phyloP scores from a whole-genome alignment of 371 early-diverging fungal species.

The Cokeromyces recurvatus region DNA sequence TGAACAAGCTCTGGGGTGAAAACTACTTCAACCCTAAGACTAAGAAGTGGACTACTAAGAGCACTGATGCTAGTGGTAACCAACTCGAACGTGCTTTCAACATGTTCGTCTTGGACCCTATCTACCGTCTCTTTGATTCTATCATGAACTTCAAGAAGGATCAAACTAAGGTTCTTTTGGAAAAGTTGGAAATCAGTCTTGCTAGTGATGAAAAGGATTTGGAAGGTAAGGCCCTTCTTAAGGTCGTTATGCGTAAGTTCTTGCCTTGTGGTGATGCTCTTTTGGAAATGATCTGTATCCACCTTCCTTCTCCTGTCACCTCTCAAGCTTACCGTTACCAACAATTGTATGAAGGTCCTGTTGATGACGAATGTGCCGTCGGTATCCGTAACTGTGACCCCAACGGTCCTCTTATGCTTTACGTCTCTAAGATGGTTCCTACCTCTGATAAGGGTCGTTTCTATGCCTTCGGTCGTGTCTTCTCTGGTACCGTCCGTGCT shows the following conservation, averaged over 20 bases:
- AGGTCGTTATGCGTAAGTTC: slow-evolving; percentile 99
- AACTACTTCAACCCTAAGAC: slow-evolving; percentile 94
- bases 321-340: slow-evolving; percentile 93
- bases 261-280: slow-evolving; percentile 99
- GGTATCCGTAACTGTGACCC: slow-evolving; percentile 93
- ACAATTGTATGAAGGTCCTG: slow-evolving; percentile 97
- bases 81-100: slow-evolving; percentile 95
- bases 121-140: slow-evolving; percentile 96
- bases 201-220: slow-evolving; percentile 86
- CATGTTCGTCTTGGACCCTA: slow-evolving; percentile 98
- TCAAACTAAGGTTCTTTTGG: slow-evolving; percentile 74
- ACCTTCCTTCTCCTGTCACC: slow-evolving; percentile 97
- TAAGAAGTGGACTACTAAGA: slow-evolving; percentile 93
- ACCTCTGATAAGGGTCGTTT: slow-evolving; percentile 99
- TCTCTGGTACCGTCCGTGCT: slow-evolving; percentile 98
- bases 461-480: slow-evolving; percentile 99
- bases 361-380: slow-evolving; percentile 92
- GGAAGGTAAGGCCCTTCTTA: slow-evolving; percentile 94
- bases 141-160: slow-evolving; percentile 97
- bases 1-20: slow-evolving; percentile 95
- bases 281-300: slow-evolving; percentile 98
- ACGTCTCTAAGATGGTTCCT: slow-evolving; percentile 99
- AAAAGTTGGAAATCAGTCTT: slow-evolving; percentile 87
- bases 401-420: slow-evolving; percentile 98
- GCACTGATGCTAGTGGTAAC: slow-evolving; percentile 74